phyloP scores from a whole-genome alignment of 495 filamentous ascomycete species.

The Neurospora cerealis region DNA sequence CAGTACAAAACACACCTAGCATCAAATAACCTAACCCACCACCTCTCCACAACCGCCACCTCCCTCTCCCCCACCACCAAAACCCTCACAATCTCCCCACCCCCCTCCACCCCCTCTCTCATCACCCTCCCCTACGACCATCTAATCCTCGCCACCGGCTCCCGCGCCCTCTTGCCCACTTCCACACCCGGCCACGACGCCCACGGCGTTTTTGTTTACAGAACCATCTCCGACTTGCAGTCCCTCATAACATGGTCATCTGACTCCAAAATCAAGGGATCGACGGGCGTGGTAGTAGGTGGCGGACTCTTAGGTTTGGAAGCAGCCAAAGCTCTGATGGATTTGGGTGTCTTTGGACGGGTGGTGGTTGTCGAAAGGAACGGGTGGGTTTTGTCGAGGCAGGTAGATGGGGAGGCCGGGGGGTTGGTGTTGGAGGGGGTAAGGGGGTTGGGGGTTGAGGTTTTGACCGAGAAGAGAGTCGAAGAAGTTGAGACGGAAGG shows the following conservation, averaged over 20 bases:
- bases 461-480: conserved; percentile 71
- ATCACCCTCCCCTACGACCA: conserved; percentile 86
- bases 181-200: conserved; percentile 79
- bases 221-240: conserved; percentile 79
- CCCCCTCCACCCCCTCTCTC: conserved; percentile 85
- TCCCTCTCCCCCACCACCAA: conserved; percentile 57
- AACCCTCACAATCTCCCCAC: conserved; percentile 72
- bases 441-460: conserved; percentile 68
- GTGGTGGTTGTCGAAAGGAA: conserved; percentile 87
- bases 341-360: conserved; percentile 64
- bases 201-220: conserved; percentile 88
- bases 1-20: too few species aligned
- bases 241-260: conserved; percentile 66
- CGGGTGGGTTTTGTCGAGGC: conserved; percentile 77
- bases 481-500: conserved; percentile 53
- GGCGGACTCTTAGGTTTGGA: conserved; percentile 85
- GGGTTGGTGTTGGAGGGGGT: conserved; percentile 79
- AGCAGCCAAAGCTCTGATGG: conserved; percentile 93
- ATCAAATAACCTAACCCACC: conserved; percentile 78
- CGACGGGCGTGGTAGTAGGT: conserved; percentile 73
- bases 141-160: conserved; percentile 85
- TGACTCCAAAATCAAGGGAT: conserved; percentile 45
- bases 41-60: conserved; percentile 72
- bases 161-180: conserved; percentile 73
- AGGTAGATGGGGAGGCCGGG: conserved; percentile 81